These are phyloP conservation scores for Brassica hybrid DNA, from an alignment of 441 rosid genomes.

Conservation along the genomic window DNA sequence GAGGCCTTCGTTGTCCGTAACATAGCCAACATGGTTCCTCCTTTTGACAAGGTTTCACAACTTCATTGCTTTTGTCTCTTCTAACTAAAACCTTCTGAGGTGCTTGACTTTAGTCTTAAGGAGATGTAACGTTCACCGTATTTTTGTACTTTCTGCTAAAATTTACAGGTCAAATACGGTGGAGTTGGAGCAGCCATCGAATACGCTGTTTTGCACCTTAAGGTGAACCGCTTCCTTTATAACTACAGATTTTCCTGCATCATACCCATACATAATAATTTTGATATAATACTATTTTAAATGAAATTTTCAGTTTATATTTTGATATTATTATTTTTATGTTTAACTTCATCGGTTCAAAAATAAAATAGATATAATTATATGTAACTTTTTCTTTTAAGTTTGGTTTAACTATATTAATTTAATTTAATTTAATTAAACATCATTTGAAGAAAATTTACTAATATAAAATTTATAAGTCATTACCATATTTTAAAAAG, in stretches of 20 bases:
- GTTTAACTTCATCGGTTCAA: neutral
- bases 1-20: conserved; percentile 97
- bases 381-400: neutral
- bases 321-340: neutral
- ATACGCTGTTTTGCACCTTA: conserved; percentile 95
- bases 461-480: neutral
- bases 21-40: conserved; percentile 91
- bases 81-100: neutral
- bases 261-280: neutral
- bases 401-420: neutral
- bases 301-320: neutral
- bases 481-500: neutral
- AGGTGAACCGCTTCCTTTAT: conserved; percentile 52
- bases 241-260: neutral
- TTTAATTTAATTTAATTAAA: too few relatives aligned
- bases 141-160: neutral
- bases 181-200: conserved; percentile 92
- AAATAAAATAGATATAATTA: too few relatives aligned
- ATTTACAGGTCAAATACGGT: conserved; percentile 57
- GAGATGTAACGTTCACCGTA: conserved; percentile 1
- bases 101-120: conserved; percentile 9
- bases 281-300: neutral
- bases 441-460: neutral
- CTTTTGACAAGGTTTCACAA: conserved; percentile 70
- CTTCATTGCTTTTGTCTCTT: conserved; percentile 4